phyloP scores from a whole-genome alignment of 2,329 filamentous ascomycete species.

The Purpureocillium takamizusanense region DNA sequence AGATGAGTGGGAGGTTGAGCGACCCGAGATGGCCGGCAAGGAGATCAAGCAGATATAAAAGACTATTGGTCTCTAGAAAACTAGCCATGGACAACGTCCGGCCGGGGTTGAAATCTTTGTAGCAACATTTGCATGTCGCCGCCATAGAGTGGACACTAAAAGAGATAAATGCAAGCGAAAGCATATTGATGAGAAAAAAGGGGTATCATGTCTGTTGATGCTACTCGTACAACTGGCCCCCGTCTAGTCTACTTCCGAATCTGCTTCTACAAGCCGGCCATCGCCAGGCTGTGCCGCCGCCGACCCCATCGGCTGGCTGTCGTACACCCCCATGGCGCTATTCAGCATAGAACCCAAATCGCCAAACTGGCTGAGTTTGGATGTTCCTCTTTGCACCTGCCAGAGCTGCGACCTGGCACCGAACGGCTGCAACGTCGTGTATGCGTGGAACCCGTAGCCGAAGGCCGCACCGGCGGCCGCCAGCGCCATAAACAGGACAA shows the following conservation, averaged over 20 bases:
- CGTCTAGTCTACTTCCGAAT: slow-evolving; percentile 24
- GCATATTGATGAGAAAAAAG: slow-evolving; percentile 1
- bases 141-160: background rate
- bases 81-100: too few relatives aligned
- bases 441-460: slow-evolving; percentile 29
- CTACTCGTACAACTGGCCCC: slow-evolving; percentile 5
- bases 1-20: slow-evolving; percentile 88
- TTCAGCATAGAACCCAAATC: slow-evolving; percentile 36
- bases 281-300: slow-evolving; percentile 5
- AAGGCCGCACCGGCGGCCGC: slow-evolving; percentile 27
- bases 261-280: slow-evolving; percentile 22
- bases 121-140: background rate
- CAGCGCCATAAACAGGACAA: slow-evolving; percentile 22
- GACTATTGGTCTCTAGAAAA: background rate
- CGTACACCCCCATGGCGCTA: slow-evolving; percentile 20
- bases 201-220: slow-evolving; percentile 11
- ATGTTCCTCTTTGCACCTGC: slow-evolving; percentile 19
- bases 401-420: slow-evolving; percentile 36
- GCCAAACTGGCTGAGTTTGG: slow-evolving; percentile 33
- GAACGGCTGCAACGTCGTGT: slow-evolving; percentile 33
- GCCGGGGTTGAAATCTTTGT: background rate
- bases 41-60: slow-evolving; percentile 75
- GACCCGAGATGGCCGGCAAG: slow-evolving; percentile 83
- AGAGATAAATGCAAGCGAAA: too few relatives aligned
- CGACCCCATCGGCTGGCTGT: slow-evolving; percentile 7